Conservation (phyloP, 108 stramenopile genomes). For the Nitzschia inconspicua region DNA sequence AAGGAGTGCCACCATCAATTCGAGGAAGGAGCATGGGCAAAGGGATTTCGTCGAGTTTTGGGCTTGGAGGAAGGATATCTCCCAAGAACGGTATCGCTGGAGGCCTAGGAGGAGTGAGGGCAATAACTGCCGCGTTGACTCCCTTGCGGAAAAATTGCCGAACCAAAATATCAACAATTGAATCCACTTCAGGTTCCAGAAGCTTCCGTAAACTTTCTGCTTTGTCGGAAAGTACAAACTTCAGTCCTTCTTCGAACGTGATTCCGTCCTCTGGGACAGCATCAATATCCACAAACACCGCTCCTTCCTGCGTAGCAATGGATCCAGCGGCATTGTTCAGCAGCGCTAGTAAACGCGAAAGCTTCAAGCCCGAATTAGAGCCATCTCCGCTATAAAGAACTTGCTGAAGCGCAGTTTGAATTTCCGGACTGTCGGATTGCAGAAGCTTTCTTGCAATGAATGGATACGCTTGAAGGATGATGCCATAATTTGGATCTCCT, state of each 20-base stretch:
- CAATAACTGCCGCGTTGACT: constrained; percentile 56
- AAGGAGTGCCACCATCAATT: constrained; percentile 18
- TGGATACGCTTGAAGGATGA: constrained; percentile 88
- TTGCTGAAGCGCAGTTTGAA: constrained; percentile 81
- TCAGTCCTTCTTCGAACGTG: constrained; percentile 58
- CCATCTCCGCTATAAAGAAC: constrained; percentile 63
- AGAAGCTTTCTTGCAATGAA: constrained; percentile 87
- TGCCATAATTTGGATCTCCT: constrained; percentile 81
- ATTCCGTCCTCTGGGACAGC: constrained; percentile 78
- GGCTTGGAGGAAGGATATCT: constrained; percentile 62
- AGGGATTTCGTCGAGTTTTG: constrained; percentile 71
- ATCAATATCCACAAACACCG: constrained; percentile 86
- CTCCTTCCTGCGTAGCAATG: constrained; percentile 62
- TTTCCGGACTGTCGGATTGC: constrained; percentile 70
- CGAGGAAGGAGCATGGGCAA: constrained; percentile 64
- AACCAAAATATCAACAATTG: constrained; percentile 70
- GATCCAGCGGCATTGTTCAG: constrained; percentile 82
- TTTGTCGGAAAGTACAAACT: constrained; percentile 68
- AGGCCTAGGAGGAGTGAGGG: constrained; percentile 66
- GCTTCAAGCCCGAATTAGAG: constrained; percentile 47
- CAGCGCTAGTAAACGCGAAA: constrained; percentile 70
- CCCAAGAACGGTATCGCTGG: constrained; percentile 69
- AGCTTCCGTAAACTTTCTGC: constrained; percentile 70
- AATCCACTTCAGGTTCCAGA: constrained; percentile 74
- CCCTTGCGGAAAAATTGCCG: constrained; percentile 75